Evolutionary conservation across 345 rosid genomes (phyloP), one percentile per base, ranked within the genome.

Genomic region (Noccaea bulbosa): DNA sequence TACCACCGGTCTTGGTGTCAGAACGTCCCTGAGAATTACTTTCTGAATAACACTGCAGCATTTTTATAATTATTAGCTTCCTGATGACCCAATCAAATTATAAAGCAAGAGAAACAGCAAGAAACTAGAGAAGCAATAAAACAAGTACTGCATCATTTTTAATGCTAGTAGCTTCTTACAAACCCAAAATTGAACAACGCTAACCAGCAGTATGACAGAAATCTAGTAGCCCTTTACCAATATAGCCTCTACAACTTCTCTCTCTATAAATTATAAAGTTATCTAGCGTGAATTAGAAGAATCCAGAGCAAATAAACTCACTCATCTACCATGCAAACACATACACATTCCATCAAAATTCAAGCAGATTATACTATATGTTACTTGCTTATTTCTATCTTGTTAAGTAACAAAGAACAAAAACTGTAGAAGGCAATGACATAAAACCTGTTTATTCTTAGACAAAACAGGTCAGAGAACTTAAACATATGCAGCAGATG

Each of bases 21-120:
- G 62, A 48, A 65, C 72, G 39, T 74, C 71, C 85, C 77, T 87
- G 81, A 50, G 80, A 47, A 61, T 75, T 60, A 71, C 77, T 84
- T 48, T 87, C 86, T 48, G 87, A 81, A 72, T 82, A 83, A 75
- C 78, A 84, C 96, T 87, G 90, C 86, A 80, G 40, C 63, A 32
- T 44, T 75, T 72, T 32, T 43, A 45, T 62, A 12, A 71, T 37
- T 72, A 17, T 84, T 70, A 81, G 82, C 45, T 71, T 70, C 63
- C 69, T 30, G 41, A 55, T 24, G 68, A 67, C 32, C 50, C 63
- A 44, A 72, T 66, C 60, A 53, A 53, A 71, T 33, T 38, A n/a
- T 65, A 65, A 65, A 24, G 77, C 17, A 65, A 64, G 52, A 55
- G 54, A 56, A 5, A 30, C 35, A 55, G n/a, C 27, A 66, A 27